phyloP scores from a whole-genome alignment of 2,329 filamentous ascomycete genomes.

The Talaromyces sp. region DNA sequence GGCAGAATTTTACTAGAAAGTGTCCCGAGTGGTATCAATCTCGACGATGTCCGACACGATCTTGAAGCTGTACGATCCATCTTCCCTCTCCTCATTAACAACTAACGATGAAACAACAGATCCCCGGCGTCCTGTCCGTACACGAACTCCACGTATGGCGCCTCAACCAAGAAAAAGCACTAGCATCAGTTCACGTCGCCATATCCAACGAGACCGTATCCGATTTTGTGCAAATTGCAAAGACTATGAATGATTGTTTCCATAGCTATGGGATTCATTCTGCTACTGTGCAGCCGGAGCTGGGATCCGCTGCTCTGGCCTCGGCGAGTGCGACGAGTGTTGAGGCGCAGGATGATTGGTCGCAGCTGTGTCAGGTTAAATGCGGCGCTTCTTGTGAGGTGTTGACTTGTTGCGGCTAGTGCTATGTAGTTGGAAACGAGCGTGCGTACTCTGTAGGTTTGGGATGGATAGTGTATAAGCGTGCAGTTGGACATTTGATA shows the following conservation, averaged over 20 bases:
- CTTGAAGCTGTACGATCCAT: constrained; percentile 57
- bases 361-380: constrained; percentile 11
- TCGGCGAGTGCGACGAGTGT: neutral
- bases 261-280: constrained; percentile 74
- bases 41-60: constrained; percentile 66
- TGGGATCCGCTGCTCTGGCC: constrained; percentile 28
- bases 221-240: constrained; percentile 61
- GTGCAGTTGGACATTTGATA: neutral
- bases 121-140: constrained; percentile 62
- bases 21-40: constrained; percentile 59
- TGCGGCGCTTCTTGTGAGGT: constrained; percentile 12
- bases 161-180: constrained; percentile 66
- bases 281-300: constrained; percentile 68
- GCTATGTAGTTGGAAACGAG: neutral
- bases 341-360: neutral
- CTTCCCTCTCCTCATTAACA: neutral
- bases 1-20: constrained; percentile 68
- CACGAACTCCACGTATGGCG: constrained; percentile 77
- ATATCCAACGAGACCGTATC: constrained; percentile 57
- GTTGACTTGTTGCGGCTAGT: constrained; percentile 12
- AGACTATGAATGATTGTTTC: constrained; percentile 65
- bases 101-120: constrained; percentile 15
- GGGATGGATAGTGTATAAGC: neutral
- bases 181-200: constrained; percentile 66
- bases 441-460: accelerated